phyloP scores from a whole-genome alignment of 139 green algal species.

The Desmodesmus armatus region DNA sequence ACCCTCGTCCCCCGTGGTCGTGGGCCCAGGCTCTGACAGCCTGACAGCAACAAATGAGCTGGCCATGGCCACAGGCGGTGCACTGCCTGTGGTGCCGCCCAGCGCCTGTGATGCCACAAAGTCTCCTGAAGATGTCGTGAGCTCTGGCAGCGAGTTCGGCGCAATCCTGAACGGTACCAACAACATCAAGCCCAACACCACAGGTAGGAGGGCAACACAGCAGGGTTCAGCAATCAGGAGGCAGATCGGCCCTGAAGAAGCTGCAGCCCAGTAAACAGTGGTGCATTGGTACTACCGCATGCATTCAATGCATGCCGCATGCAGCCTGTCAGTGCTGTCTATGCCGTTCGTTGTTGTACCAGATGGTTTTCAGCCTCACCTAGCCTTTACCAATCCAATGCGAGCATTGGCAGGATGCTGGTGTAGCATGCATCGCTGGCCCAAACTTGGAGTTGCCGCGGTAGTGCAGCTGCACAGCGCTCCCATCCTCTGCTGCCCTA shows the following conservation, averaged over 20 bases:
- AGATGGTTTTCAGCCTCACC: background rate
- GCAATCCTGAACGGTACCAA: conserved; percentile 6
- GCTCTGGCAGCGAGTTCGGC: background rate
- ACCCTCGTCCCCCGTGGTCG: no score
- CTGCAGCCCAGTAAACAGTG: background rate
- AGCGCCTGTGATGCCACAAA: no score
- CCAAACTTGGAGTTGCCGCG: no score
- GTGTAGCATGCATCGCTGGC: no score
- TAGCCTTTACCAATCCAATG: background rate
- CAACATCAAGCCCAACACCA: conserved; percentile 29
- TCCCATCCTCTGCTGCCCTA: background rate
- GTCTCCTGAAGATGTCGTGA: no score
- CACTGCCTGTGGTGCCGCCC: no score
- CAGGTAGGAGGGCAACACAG: background rate
- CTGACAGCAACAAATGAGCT: no score
- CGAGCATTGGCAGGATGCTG: background rate
- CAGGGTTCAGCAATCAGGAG: background rate
- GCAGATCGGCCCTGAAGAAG: background rate
- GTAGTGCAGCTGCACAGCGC: background rate
- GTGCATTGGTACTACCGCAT: background rate
- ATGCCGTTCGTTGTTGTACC: no score
- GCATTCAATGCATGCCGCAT: background rate
- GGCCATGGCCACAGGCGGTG: no score
- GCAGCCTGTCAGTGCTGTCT: background rate
- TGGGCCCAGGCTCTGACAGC: no score